Evolutionary conservation across 1,139 yeast genomes (phyloP).

Genomic region (Debaryomyces singareniensis): DNA sequence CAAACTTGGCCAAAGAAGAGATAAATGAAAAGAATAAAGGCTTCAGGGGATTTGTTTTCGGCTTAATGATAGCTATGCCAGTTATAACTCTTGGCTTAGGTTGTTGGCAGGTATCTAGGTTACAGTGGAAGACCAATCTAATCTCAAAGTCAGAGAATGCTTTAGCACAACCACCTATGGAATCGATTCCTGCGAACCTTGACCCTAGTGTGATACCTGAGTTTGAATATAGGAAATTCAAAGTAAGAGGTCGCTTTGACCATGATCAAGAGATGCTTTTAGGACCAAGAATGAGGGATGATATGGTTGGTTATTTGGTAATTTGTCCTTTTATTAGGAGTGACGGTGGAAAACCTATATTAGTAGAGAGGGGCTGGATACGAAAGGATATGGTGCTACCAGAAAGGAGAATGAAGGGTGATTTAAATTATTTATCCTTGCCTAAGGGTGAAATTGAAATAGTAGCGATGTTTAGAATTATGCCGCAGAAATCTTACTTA

Average conservation of each 20-base stretch:
- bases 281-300: slow-evolving; percentile 81
- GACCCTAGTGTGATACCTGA: slow-evolving; percentile 53
- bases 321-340: slow-evolving; percentile 77
- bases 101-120: slow-evolving; percentile 85
- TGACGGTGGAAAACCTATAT: slow-evolving; percentile 63
- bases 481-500: slow-evolving; percentile 63
- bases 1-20: slow-evolving; percentile 36
- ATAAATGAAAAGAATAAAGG: slow-evolving; percentile 31
- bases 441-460: slow-evolving; percentile 74
- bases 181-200: slow-evolving; percentile 55
- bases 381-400: slow-evolving; percentile 68
- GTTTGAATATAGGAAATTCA: slow-evolving; percentile 76
- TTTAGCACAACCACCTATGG: slow-evolving; percentile 63
- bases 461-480: slow-evolving; percentile 65
- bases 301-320: slow-evolving; percentile 69
- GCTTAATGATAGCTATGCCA: slow-evolving; percentile 78
- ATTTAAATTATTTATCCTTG: slow-evolving; percentile 56
- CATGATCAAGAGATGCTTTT: slow-evolving; percentile 86
- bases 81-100: slow-evolving; percentile 80
- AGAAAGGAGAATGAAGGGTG: slow-evolving; percentile 40
- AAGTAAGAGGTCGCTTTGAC: slow-evolving; percentile 68
- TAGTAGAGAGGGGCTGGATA: slow-evolving; percentile 93
- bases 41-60: slow-evolving; percentile 46
- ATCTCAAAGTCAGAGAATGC: slow-evolving; percentile 80
- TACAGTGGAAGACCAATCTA: slow-evolving; percentile 83